These are phyloP conservation scores for Fonsecaea monophora DNA, from an alignment of 2,329 filamentous ascomycete species.

Conservation along the genomic window DNA sequence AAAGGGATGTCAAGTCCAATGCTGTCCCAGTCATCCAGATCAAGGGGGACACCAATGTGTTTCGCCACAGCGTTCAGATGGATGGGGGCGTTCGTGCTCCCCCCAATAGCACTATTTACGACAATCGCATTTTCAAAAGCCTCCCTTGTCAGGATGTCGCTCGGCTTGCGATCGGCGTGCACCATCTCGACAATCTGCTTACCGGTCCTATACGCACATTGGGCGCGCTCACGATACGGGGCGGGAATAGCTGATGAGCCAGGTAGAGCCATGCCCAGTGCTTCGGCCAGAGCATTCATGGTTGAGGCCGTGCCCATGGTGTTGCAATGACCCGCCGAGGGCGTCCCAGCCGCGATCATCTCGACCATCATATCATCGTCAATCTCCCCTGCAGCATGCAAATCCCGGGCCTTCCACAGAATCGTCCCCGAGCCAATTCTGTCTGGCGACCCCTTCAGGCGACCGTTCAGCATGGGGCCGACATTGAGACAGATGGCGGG, in stretches of 20 bases:
- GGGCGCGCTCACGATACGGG: constrained; percentile 56
- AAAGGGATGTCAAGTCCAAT: constrained; percentile 60
- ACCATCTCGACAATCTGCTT: constrained; percentile 60
- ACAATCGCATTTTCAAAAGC: constrained; percentile 65
- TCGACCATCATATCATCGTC: constrained; percentile 55
- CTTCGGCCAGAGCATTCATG: constrained; percentile 61
- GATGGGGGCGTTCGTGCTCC: constrained; percentile 64
- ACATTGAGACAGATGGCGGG: constrained; percentile 61
- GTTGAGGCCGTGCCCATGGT: constrained; percentile 63
- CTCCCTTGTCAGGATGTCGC: constrained; percentile 62
- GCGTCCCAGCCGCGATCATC: constrained; percentile 54
- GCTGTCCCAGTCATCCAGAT: constrained; percentile 62
- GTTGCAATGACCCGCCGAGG: constrained; percentile 59
- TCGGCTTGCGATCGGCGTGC: constrained; percentile 56
- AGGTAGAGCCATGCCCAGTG: constrained; percentile 60
- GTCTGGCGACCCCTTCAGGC: constrained; percentile 46
- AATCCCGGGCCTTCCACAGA: constrained; percentile 58
- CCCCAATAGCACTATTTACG: constrained; percentile 62
- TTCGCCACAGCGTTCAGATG: constrained; percentile 63
- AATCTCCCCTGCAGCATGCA: constrained; percentile 57
- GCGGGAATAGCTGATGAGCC: constrained; percentile 61
- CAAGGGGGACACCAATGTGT: constrained; percentile 59
- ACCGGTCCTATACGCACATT: constrained; percentile 59
- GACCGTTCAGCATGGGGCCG: constrained; percentile 61
- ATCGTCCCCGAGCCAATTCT: constrained; percentile 56